Evolutionary conservation across 2,329 filamentous ascomycete species (phyloP).

Genomic region (Pseudogymnoascus sp.): DNA sequence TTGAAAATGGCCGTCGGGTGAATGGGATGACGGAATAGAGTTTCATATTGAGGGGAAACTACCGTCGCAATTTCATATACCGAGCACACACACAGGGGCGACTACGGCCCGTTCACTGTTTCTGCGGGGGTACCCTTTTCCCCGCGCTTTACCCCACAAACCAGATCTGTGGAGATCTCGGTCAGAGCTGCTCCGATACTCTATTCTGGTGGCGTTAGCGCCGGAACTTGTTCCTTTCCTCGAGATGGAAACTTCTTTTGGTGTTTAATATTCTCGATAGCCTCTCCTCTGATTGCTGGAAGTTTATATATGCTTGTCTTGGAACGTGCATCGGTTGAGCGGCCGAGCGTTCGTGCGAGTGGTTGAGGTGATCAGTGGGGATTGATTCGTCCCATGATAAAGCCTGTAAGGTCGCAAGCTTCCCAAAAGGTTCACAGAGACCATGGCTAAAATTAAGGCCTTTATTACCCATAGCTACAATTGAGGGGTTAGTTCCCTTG

Average conservation of each 20-base stretch:
- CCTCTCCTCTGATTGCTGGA: background rate
- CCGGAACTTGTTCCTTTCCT: background rate
- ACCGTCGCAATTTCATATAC: background rate
- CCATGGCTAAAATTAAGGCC: background rate
- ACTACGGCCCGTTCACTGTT: background rate
- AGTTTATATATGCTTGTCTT: background rate
- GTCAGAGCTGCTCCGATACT: background rate
- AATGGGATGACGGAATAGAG: conserved; percentile 1
- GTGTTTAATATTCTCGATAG: background rate
- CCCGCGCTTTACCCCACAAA: conserved; percentile 5
- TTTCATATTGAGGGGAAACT: conserved; percentile 4
- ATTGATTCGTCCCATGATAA: background rate
- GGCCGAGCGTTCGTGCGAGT: background rate
- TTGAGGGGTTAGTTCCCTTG: too few species aligned
- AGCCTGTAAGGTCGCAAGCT: background rate
- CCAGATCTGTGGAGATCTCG: background rate
- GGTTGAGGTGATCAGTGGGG: background rate
- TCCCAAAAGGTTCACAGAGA: background rate
- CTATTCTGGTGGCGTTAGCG: background rate
- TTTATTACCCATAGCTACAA: too few species aligned
- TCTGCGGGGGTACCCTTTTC: background rate
- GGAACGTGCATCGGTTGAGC: background rate
- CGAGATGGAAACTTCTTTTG: background rate
- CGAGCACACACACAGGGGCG: background rate
- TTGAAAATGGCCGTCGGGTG: background rate